Percentiles rank a stretch among this genome's conserved stretches.
These are phyloP conservation scores for Striga asiatica DNA, from an alignment of 257 asterid species.

Conservation along the genomic window DNA sequence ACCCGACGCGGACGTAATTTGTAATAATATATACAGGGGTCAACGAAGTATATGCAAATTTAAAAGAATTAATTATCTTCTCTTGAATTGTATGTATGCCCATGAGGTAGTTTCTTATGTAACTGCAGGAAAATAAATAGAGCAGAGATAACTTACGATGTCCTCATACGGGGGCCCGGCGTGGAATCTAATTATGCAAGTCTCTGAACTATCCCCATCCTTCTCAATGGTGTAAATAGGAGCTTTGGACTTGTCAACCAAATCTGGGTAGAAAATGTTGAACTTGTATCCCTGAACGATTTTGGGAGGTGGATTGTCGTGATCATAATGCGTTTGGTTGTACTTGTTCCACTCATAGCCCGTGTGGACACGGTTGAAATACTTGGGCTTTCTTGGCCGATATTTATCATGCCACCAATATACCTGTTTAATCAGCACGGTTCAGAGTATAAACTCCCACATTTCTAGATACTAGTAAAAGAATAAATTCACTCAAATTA, in stretches of 20 bases:
- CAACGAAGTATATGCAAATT: not conserved
- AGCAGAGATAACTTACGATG: slow-evolving; percentile 33
- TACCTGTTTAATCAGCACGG: slow-evolving; percentile 36
- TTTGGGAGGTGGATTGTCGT: slow-evolving; percentile 81
- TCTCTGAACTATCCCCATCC: slow-evolving; percentile 63
- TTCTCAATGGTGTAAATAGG: slow-evolving; percentile 56
- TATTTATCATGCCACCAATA: slow-evolving; percentile 95
- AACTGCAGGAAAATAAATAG: too few relatives aligned
- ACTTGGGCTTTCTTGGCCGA: slow-evolving; percentile 76
- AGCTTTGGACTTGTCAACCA: slow-evolving; percentile 61
- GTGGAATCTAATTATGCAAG: slow-evolving; percentile 60
- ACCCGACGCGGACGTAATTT: too few relatives aligned
- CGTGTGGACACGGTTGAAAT: slow-evolving; percentile 69
- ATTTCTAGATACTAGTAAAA: not conserved
- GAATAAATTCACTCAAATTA: too few relatives aligned
- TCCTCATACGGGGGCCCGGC: slow-evolving; percentile 83
- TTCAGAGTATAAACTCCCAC: not conserved
- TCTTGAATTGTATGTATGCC: not conserved
- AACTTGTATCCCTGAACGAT: slow-evolving; percentile 75
- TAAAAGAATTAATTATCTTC: too few relatives aligned
- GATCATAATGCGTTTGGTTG: slow-evolving; percentile 68
- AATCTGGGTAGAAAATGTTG: slow-evolving; percentile 71
- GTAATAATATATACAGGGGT: too few relatives aligned
- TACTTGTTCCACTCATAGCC: slow-evolving; percentile 80
- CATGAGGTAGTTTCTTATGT: too few relatives aligned